Evolutionary conservation across 2,329 filamentous ascomycete species (phyloP), one percentile per base, ranked within the genome.

Genomic region (Pseudocercospora musae): DNA sequence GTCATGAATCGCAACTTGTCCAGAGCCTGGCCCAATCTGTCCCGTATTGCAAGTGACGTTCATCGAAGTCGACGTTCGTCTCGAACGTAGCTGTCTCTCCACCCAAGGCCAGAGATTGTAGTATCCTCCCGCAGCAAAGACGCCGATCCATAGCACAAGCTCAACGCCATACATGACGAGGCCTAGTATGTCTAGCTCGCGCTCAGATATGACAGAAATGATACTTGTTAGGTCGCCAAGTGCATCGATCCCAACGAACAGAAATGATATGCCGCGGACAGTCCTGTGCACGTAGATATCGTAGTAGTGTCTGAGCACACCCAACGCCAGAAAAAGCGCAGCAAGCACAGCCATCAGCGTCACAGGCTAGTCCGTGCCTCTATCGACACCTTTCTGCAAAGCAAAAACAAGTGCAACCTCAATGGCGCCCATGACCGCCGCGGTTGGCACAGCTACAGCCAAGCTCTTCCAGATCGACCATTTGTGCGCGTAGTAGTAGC

Each of bases 181-280:
- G 0, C 87, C 88, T 0, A 89, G 74, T 0, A 88, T 71, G 69
- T 89, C 84, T 3, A 88, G 69, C 18, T 77, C 75, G 0, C 80
- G 78, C 70, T 89, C 82, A 65, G 88, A 89, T 46, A 88, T 76
- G 15, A 91, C 78, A 0, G 87, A 88, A 2, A 87, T 72, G 0
- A 91, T 76, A 0, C 87, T 90, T 58, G 87, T 87, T 3, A 91
- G 72, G 72, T 91, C 88, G 0, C 88, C 88, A 0, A 85, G 79
- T 0, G 87, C 88, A 74, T 91, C 88, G 48, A 91, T 88, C 1
- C 79, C 85, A 0, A 89, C 87, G 66, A 91, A 91, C 2, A 89
- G 77, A 73, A 91, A 90, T 0, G 87, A 89, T 42, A 91, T 90
- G 7, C 88, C 88, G 13, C 87, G 80, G 1, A 90, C 88, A 0